Evolutionary conservation across 2,329 filamentous ascomycete genomes (phyloP).

Genomic region (Proliferodiscus dingleyae): DNA sequence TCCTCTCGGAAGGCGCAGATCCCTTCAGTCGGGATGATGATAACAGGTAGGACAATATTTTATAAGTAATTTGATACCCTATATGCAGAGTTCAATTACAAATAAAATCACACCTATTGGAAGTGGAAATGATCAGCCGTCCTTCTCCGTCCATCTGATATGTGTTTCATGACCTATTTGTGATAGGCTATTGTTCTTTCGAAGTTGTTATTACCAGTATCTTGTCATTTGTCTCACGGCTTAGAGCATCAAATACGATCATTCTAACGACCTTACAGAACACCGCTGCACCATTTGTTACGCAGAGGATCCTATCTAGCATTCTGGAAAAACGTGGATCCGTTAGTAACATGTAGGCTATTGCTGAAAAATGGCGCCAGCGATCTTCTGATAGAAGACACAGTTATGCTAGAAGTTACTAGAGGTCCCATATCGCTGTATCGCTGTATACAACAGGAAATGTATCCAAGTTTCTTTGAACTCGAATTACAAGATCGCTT

Average conservation of each 20-base stretch:
- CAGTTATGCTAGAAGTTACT: neutral
- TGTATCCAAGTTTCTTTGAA: neutral
- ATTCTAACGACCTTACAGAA: neutral
- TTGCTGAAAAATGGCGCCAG: neutral
- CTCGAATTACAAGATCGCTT: neutral
- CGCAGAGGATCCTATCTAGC: neutral
- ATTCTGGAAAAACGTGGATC: neutral
- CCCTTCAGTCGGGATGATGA: neutral
- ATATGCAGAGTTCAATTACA: no score
- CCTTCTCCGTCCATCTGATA: neutral
- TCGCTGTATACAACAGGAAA: neutral
- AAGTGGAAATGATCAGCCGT: neutral
- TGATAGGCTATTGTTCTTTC: no score
- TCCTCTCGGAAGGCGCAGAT: conserved; percentile 2
- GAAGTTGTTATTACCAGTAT: neutral
- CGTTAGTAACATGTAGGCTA: neutral
- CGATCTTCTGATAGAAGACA: neutral
- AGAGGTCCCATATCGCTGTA: neutral
- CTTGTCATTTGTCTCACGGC: neutral
- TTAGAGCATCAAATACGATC: neutral
- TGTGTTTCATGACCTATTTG: neutral
- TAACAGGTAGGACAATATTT: neutral
- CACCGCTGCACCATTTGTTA: neutral
- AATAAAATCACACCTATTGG: no score
- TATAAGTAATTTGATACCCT: neutral